Evolutionary conservation across 2,329 filamentous ascomycete genomes (phyloP).

Genomic region (Fusarium mundagurra): DNA sequence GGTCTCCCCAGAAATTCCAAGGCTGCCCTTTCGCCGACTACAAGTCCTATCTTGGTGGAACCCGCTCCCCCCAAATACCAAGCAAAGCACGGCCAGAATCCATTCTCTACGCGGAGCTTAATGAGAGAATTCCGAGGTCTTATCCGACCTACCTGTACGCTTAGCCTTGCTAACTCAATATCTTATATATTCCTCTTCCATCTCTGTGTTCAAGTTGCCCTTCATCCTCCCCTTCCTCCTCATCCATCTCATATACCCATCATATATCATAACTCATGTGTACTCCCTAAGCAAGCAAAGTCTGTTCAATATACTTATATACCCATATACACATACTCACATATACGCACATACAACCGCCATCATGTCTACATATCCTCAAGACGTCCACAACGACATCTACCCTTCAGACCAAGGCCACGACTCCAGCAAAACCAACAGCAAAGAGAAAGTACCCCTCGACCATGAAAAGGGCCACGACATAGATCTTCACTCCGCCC

Average conservation of each 20-base stretch:
- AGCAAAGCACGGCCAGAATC: conserved; percentile 9
- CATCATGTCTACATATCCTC: conserved; percentile 33
- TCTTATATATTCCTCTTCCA: conserved; percentile 33
- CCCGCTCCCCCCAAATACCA: conserved; percentile 16
- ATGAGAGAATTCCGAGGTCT: conserved; percentile 37
- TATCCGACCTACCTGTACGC: not conserved
- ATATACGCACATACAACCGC: not conserved
- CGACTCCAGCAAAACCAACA: conserved; percentile 41
- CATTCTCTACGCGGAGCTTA: conserved; percentile 22
- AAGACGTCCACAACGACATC: conserved; percentile 36
- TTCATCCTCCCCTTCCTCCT: conserved; percentile 1
- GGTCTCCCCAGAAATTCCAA: conserved; percentile 27
- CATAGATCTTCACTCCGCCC: conserved; percentile 32
- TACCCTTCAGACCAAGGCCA: conserved; percentile 41
- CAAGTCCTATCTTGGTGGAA: conserved; percentile 15
- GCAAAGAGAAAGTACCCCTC: conserved; percentile 40
- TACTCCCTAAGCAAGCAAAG: conserved; percentile 5
- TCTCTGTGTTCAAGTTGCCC: conserved; percentile 4
- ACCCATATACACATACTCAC: not conserved
- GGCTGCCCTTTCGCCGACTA: conserved; percentile 19
- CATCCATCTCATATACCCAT: not conserved
- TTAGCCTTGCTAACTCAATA: conserved; percentile 15
- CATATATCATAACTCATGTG: not conserved
- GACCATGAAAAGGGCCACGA: conserved; percentile 21
- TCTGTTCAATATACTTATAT: not conserved